Evolutionary conservation across 768 basidiomycete genomes (phyloP).

Genomic region (Trametes sanguinea): DNA sequence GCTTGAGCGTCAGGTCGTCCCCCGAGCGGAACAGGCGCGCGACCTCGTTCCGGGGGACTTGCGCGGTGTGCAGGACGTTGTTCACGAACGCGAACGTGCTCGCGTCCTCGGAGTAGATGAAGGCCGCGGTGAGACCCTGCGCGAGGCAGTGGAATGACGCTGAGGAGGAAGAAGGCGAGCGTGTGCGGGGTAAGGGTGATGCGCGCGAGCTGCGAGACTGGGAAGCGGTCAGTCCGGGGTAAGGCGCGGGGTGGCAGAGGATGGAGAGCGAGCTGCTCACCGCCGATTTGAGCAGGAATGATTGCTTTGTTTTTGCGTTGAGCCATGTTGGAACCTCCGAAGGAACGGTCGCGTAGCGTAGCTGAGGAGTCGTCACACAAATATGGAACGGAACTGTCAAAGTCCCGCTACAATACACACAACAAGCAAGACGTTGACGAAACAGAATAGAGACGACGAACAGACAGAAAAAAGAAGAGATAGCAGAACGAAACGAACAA

Average conservation of each 20-base stretch:
- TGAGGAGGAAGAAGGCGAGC: conserved; percentile 50
- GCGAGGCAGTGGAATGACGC: conserved; percentile 50
- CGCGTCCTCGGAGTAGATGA: conserved; percentile 50
- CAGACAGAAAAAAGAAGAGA: not conserved
- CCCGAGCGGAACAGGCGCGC: conserved; percentile 30
- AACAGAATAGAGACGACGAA: not conserved
- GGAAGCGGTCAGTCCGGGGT: too few species aligned
- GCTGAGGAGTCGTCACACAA: not conserved
- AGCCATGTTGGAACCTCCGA: not conserved
- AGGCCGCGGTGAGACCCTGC: conserved; percentile 45
- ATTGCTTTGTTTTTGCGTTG: conserved; percentile 1
- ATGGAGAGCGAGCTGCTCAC: not conserved
- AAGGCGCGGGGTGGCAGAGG: not conserved
- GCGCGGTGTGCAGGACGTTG: conserved; percentile 39
- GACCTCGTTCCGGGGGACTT: conserved; percentile 40
- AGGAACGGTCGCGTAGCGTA: not conserved
- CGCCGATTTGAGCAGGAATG: conserved; percentile 16
- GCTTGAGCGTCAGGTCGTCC: conserved; percentile 34
- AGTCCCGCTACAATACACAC: conserved; percentile 5
- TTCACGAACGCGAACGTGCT: conserved; percentile 40
- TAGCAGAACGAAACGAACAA: not conserved
- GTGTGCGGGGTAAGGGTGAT: conserved; percentile 36
- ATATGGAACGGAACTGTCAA: conserved; percentile 19
- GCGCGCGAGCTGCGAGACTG: conserved; percentile 29
- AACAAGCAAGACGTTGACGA: not conserved